Percentiles rank a stretch among this genome's conserved stretches.
phyloP scores from a whole-genome alignment of 805 yeast species.

The Yueomyces sp. region DNA sequence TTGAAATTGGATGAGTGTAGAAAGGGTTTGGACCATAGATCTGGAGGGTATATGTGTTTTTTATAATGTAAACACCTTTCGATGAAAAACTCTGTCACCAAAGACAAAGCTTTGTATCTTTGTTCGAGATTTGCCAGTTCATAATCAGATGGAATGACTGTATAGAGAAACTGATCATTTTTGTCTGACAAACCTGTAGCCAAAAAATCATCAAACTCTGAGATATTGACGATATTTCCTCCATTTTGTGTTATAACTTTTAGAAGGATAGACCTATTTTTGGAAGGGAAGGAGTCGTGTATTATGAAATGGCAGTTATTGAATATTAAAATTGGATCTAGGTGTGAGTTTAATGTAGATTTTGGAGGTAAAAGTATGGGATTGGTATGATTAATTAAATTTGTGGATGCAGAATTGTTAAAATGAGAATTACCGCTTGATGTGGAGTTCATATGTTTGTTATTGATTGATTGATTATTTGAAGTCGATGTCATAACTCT shows the following conservation, averaged over 20 bases:
- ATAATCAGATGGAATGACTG: constrained; percentile 13
- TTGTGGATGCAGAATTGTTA: too few relatives aligned
- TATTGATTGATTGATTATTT: too few relatives aligned
- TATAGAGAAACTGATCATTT: constrained; percentile 2
- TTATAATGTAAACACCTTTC: constrained; percentile 59
- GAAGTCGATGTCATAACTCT: too few relatives aligned
- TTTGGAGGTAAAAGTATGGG: too few relatives aligned
- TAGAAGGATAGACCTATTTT: constrained; percentile 10
- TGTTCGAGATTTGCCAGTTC: too few relatives aligned
- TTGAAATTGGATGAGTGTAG: constrained; percentile 15
- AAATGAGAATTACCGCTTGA: too few relatives aligned
- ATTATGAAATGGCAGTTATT: constrained; percentile 7
- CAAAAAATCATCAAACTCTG: too few relatives aligned
- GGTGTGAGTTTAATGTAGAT: too few relatives aligned
- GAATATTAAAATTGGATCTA: constrained; percentile 3
- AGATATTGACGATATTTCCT: constrained; percentile 6
- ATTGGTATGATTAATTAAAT: too few relatives aligned
- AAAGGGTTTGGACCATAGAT: constrained; percentile 54
- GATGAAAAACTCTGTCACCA: constrained; percentile 69
- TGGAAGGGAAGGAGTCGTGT: constrained; percentile 7
- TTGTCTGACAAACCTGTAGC: background rate
- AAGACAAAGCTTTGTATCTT: background rate
- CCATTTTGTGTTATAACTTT: constrained; percentile 16
- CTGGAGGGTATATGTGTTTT: constrained; percentile 28
- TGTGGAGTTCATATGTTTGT: too few relatives aligned